These are phyloP conservation scores for Corymbia maculata DNA, from an alignment of 345 rosid genomes.

Conservation along the genomic window DNA sequence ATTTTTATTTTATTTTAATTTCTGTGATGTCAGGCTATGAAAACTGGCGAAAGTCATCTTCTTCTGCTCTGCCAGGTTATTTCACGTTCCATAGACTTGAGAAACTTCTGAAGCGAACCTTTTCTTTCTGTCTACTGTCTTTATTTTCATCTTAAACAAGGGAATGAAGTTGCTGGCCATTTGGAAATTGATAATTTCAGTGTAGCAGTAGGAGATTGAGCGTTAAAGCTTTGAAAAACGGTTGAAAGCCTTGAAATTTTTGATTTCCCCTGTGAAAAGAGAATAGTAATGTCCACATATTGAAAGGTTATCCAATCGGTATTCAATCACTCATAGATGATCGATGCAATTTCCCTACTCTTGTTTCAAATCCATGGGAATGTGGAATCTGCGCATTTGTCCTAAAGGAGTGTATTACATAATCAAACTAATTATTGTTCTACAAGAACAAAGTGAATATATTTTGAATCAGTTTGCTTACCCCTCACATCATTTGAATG, in stretches of 20 bases:
- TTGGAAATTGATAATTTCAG: background rate
- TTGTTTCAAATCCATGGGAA: background rate
- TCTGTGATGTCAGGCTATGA: background rate
- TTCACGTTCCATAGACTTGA: background rate
- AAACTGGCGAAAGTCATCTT: background rate
- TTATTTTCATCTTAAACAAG: background rate
- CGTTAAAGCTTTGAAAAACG: background rate
- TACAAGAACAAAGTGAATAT: background rate
- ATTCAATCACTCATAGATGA: background rate
- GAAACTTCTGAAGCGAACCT: background rate
- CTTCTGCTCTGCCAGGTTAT: background rate
- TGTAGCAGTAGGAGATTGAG: background rate
- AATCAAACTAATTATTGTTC: background rate
- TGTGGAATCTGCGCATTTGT: background rate
- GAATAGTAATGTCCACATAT: background rate
- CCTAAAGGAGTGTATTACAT: background rate
- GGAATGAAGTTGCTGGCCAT: background rate
- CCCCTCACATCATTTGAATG: background rate
- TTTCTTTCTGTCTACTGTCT: background rate
- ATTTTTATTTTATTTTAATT: background rate
- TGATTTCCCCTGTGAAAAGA: background rate
- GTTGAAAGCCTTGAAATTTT: background rate
- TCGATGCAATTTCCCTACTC: background rate
- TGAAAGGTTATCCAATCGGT: background rate
- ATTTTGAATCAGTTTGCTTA: background rate